Conservation (phyloP, 192 early-diverging fungal genomes). For the Allomyces macrogynus region DNA sequence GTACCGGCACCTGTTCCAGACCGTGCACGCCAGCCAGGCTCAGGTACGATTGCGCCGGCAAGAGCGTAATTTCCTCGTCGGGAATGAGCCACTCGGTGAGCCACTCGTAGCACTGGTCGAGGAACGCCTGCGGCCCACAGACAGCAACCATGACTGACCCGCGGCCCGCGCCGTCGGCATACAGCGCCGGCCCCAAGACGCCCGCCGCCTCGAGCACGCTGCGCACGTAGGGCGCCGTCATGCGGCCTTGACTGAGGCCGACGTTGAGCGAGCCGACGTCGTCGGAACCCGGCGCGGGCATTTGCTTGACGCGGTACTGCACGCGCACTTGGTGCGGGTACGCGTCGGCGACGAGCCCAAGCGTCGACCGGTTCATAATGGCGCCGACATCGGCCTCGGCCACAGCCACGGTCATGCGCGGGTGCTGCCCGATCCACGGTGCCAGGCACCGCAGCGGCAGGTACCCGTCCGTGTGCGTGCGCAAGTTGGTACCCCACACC, state of each 20-base stretch:
- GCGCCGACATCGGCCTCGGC: not conserved
- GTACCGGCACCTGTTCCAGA: not conserved
- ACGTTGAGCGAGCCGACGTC: not conserved
- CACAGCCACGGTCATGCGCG: not conserved
- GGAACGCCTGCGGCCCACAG: not conserved
- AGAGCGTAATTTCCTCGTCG: not conserved
- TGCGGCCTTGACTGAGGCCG: not conserved
- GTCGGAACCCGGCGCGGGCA: not conserved
- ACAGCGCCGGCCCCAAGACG: not conserved
- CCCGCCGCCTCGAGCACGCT: not conserved
- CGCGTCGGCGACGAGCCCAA: not conserved
- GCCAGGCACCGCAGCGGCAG: not conserved
- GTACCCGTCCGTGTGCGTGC: not conserved
- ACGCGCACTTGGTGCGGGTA: not conserved
- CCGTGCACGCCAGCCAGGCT: not conserved
- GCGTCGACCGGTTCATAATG: not conserved
- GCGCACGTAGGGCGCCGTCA: not conserved
- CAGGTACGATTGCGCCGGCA: not conserved
- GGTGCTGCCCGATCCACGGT: not conserved
- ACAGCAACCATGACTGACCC: not conserved
- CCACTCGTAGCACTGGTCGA: not conserved
- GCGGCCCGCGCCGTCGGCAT: not conserved
- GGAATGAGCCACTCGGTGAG: not conserved
- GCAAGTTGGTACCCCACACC: not conserved
- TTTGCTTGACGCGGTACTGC: not conserved